Percentiles rank a stretch among this genome's conserved stretches.
Conservation (phyloP, 2,329 filamentous ascomycete species). For the Beauveria bassiana region DNA sequence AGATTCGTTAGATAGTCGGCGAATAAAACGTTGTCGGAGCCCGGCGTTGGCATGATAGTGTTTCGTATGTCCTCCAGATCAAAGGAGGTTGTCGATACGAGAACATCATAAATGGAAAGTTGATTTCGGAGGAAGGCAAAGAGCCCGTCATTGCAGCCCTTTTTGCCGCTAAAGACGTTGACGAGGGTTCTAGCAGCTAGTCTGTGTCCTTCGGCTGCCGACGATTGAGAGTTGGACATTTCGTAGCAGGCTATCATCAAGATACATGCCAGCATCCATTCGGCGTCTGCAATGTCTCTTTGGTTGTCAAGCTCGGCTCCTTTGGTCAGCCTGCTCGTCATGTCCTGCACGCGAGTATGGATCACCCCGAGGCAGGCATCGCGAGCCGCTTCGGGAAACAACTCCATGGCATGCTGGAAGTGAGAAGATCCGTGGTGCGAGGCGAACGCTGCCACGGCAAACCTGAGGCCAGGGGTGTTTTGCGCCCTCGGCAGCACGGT, state of each 20-base stretch:
- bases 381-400: slow-evolving; percentile 21
- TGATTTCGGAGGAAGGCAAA: slow-evolving; percentile 24
- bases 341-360: slow-evolving; percentile 17
- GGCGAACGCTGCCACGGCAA: slow-evolving; percentile 23
- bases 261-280: slow-evolving; percentile 24
- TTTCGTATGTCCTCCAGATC: slow-evolving; percentile 17
- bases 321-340: slow-evolving; percentile 18
- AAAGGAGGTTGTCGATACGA: slow-evolving; percentile 23
- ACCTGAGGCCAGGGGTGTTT: slow-evolving; percentile 19
- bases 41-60: slow-evolving; percentile 16
- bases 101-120: slow-evolving; percentile 21
- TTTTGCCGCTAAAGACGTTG: slow-evolving; percentile 20
- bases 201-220: slow-evolving; percentile 21
- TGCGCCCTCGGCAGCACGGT: slow-evolving; percentile 20
- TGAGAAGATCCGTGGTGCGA: slow-evolving; percentile 21
- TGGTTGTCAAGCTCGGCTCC: slow-evolving; percentile 17
- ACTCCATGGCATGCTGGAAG: slow-evolving; percentile 15
- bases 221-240: slow-evolving; percentile 20
- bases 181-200: slow-evolving; percentile 22
- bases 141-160: slow-evolving; percentile 15
- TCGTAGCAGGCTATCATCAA: slow-evolving; percentile 22
- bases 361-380: slow-evolving; percentile 21
- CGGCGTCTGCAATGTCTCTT: slow-evolving; percentile 19
- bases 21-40: slow-evolving; percentile 19
- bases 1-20: slow-evolving; percentile 19